These are phyloP conservation scores for Kodamaea alishanica DNA, from an alignment of 1,139 yeast species.

Conservation along the genomic window DNA sequence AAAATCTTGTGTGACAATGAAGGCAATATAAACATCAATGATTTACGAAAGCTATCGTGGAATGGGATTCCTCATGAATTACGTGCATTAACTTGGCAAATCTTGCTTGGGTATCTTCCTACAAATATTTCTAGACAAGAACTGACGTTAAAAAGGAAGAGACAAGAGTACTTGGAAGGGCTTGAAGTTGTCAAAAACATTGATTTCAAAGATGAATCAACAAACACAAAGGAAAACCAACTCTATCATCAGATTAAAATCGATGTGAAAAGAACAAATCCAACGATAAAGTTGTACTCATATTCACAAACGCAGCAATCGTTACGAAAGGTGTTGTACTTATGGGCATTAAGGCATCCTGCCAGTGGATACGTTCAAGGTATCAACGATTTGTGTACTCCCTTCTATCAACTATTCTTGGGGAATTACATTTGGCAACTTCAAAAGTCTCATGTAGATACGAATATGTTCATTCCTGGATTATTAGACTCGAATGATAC, in stretches of 20 bases:
- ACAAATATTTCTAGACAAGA: slow-evolving; percentile 75
- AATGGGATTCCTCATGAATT: slow-evolving; percentile 85
- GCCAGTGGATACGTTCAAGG: slow-evolving; percentile 99
- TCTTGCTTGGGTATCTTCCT: slow-evolving; percentile 85
- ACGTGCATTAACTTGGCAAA: slow-evolving; percentile 86
- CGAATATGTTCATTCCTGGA: slow-evolving; percentile 36
- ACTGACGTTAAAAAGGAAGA: slow-evolving; percentile 66
- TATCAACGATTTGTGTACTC: slow-evolving; percentile 90
- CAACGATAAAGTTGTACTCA: slow-evolving; percentile 71
- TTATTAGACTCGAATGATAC: slow-evolving; percentile 29
- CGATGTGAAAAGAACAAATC: slow-evolving; percentile 94
- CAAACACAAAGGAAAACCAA: slow-evolving; percentile 57
- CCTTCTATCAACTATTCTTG: slow-evolving; percentile 86
- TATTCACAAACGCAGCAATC: slow-evolving; percentile 70
- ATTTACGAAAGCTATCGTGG: slow-evolving; percentile 81
- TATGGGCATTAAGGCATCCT: slow-evolving; percentile 98
- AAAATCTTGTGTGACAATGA: slow-evolving; percentile 56
- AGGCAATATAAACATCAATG: slow-evolving; percentile 49
- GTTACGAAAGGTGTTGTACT: slow-evolving; percentile 73
- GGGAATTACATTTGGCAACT: slow-evolving; percentile 60
- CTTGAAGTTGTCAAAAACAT: slow-evolving; percentile 29
- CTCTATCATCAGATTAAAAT: slow-evolving; percentile 96
- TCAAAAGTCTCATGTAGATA: slow-evolving; percentile 27
- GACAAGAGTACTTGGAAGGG: slow-evolving; percentile 84
- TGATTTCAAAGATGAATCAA: slow-evolving; percentile 47